phyloP scores from a whole-genome alignment of 441 rosid species.

The Theobroma grandiflorum region DNA sequence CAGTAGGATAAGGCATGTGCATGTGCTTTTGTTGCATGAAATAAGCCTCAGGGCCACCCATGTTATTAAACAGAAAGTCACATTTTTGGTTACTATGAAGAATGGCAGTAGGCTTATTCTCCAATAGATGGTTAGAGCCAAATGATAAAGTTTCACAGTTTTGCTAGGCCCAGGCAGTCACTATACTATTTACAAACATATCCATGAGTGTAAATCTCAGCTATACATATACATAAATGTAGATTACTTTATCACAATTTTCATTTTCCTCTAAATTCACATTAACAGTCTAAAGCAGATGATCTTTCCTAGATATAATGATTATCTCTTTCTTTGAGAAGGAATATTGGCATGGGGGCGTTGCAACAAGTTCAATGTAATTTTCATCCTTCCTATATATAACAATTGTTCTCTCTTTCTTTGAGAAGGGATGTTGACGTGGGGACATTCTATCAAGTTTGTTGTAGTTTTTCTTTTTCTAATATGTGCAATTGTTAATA shows the following conservation, averaged over 20 bases:
- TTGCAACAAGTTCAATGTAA: background rate
- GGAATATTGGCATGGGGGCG: background rate
- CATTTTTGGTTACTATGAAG: background rate
- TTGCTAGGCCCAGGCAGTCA: background rate
- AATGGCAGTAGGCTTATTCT: background rate
- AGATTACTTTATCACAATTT: background rate
- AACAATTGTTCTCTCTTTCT: background rate
- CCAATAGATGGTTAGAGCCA: constrained; percentile 11
- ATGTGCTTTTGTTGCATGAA: constrained; percentile 1
- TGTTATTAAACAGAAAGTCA: background rate
- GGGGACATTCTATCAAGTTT: background rate
- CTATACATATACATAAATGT: background rate
- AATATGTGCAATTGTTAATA: background rate
- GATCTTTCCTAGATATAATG: background rate
- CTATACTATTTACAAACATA: constrained; percentile 7
- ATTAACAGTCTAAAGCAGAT: background rate
- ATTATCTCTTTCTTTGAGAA: background rate
- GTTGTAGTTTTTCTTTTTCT: background rate
- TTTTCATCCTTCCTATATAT: background rate
- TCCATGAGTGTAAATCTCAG: background rate
- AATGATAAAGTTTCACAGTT: background rate
- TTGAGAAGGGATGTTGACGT: background rate
- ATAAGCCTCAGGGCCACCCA: constrained; percentile 9
- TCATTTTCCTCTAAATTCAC: constrained; percentile 1
- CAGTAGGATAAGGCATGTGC: background rate